Evolutionary conservation across 2,329 filamentous ascomycete genomes (phyloP), one percentile per base, ranked within the genome.

Genomic region (Xylariales sp.): DNA sequence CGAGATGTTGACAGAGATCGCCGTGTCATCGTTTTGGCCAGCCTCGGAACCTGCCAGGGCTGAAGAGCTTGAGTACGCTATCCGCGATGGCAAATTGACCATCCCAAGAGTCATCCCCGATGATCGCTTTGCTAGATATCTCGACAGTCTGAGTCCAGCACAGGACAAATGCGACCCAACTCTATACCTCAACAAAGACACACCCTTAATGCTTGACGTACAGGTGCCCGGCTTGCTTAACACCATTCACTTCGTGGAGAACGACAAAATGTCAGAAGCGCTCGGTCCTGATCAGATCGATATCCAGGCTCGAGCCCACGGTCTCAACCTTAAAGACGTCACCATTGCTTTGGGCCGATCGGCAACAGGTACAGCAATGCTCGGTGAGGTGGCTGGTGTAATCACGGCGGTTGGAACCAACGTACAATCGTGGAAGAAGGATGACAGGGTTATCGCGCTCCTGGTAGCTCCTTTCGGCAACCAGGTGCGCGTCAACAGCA

Each of bases 271-370:
- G 19, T 16, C 21, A 11, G 32, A 38, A 6, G 33, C 42, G 4
- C 48, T 53, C 4, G 38, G 42, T 9, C 43, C 43, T 5, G 40
- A 44, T 11, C 45, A 56, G 31, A 44, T 58, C 19, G 33, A 57
- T 36, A 28, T 58, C 15, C 33, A 48, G 18, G 43, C 50, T 5
- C 38, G 32, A 22, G 48, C 48, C 4, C 34, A 43, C 12, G 46
- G 46, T 8, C 31, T 50, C 10, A 49, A 46, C 44, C 20, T 20
- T 4, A 48, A 46, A 20, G 48, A 50, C 32, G 46, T 50, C 14
- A 45, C 42, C 34, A 37, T 48, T 5, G 38, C 48, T 21, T 32
- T 50, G 4, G 48, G 48, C 5, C 48, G 45, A 28, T 44, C 44
- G 37, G 29, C 29, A 8, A 19, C 43, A 3, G 31, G 34, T 8